These are phyloP conservation scores for Crataegus laevigata DNA, from an alignment of 306 rosid species.

Conservation along the genomic window DNA sequence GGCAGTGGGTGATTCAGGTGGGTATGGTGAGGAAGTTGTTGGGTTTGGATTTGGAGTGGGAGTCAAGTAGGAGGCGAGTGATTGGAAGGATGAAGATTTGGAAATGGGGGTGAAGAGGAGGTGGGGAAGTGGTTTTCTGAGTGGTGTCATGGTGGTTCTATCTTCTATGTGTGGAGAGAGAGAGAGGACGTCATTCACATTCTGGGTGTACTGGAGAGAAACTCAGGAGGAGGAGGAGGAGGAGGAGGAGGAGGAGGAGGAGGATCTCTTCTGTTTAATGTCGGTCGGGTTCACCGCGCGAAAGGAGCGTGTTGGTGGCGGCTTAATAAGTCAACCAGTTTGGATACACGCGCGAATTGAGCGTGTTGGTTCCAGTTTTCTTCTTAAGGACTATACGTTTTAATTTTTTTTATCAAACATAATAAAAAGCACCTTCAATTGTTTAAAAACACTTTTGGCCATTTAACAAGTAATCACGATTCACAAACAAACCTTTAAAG, in stretches of 20 bases:
- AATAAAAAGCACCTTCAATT: too few species aligned
- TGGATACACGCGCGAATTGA: too few species aligned
- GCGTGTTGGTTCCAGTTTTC: too few species aligned
- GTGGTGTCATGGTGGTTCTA: neutral
- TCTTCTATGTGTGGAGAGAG: too few species aligned
- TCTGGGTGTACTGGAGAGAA: neutral
- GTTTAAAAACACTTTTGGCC: too few species aligned
- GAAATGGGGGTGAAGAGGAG: neutral
- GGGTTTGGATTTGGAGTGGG: neutral
- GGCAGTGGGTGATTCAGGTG: neutral
- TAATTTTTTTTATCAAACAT: too few species aligned
- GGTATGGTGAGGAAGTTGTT: neutral
- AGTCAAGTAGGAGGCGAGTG: neutral
- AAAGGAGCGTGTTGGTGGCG: neutral
- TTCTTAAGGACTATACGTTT: too few species aligned
- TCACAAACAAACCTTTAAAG: too few species aligned
- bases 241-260: neutral
- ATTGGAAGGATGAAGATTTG: neutral
- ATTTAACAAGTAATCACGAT: too few species aligned
- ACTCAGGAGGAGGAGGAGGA: too few species aligned
- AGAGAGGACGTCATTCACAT: neutral
- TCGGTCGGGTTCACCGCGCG: neutral
- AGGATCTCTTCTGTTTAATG: neutral
- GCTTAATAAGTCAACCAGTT: neutral
- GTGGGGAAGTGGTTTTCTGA: slow-evolving; percentile 8